A percentile compares a stretch with the other conserved stretches of the same genome.
Evolutionary conservation across 148 eudicot genomes (phyloP).

Genomic region (Beta vulgaris): DNA sequence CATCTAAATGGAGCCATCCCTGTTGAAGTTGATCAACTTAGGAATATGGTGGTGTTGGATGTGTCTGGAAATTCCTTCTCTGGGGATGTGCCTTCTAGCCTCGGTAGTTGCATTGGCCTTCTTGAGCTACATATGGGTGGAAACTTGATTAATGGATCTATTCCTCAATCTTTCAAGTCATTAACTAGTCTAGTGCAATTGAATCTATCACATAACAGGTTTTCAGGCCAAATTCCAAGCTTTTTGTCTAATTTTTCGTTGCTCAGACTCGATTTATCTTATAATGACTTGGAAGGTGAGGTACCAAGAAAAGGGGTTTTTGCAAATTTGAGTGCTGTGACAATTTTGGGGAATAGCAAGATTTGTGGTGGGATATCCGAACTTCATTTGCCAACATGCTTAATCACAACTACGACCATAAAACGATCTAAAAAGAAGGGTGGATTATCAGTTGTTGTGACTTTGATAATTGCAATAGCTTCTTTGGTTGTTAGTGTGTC

Average conservation of each 20-base stretch:
- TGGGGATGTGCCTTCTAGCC: conserved; percentile 30
- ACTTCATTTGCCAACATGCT: conserved; percentile 31
- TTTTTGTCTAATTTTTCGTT: conserved; percentile 14
- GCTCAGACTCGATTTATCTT: conserved; percentile 23
- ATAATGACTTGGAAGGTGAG: conserved; percentile 38
- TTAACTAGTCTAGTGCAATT: conserved; percentile 20
- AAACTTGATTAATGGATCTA: conserved; percentile 29
- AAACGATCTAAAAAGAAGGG: not conserved
- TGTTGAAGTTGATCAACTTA: conserved; percentile 16
- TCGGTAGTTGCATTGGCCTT: conserved; percentile 31
- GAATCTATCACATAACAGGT: conserved; percentile 33
- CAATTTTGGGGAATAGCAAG: conserved; percentile 25
- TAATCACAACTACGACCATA: not conserved
- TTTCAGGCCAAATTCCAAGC: conserved; percentile 30
- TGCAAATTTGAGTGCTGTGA: conserved; percentile 26
- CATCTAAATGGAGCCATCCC: conserved; percentile 34
- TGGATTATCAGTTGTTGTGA: not conserved
- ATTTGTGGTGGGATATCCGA: conserved; percentile 38
- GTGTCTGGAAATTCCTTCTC: conserved; percentile 27
- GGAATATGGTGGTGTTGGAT: conserved; percentile 23
- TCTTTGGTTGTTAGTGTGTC: conserved; percentile 6
- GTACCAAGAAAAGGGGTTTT: conserved; percentile 32
- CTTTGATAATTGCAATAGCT: not conserved
- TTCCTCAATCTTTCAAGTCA: conserved; percentile 23
- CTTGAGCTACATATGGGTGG: conserved; percentile 12